A percentile compares a stretch with the other conserved stretches of the same genome.
Evolutionary conservation across 495 filamentous ascomycete genomes (phyloP).

Genomic region (Paragyromitra xinjiangensis): DNA sequence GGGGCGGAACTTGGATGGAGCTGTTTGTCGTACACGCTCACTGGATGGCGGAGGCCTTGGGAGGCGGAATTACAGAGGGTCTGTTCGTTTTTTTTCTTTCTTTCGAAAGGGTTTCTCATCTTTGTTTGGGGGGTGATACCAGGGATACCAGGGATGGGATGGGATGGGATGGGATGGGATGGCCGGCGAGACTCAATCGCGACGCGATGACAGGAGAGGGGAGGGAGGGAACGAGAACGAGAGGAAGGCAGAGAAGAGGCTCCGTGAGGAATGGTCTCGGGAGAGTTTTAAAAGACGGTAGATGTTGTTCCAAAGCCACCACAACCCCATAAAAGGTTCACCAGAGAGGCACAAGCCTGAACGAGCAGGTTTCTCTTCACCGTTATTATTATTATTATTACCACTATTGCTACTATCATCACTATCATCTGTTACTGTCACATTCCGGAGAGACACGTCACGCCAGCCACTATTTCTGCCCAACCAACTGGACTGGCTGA

Average conservation of each 20-base stretch:
- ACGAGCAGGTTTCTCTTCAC: neutral
- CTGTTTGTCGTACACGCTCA: conserved; percentile 12
- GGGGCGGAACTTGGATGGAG: neutral
- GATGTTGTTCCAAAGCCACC: neutral
- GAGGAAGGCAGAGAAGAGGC: neutral
- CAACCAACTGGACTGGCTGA: conserved; percentile 14
- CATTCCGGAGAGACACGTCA: conserved; percentile 48
- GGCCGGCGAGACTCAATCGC: conserved; percentile 33
- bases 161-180: neutral
- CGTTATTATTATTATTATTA: neutral
- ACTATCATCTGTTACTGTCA: conserved; percentile 9
- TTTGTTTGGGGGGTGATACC: neutral
- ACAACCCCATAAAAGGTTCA: neutral
- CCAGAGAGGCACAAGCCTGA: neutral
- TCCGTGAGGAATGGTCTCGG: neutral
- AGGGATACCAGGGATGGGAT: neutral
- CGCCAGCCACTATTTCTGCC: conserved; percentile 41
- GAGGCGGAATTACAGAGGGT: conserved; percentile 4
- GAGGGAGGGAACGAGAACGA: neutral
- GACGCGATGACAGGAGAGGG: too few species aligned
- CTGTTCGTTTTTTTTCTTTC: neutral
- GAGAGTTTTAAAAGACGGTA: conserved; percentile 4
- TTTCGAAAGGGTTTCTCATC: conserved; percentile 1
- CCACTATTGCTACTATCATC: neutral
- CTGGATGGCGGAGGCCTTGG: neutral